Base-by-base conservation (phyloP, 306 rosid genomes). In the Amphicarpaea edgeworthii region DNA sequence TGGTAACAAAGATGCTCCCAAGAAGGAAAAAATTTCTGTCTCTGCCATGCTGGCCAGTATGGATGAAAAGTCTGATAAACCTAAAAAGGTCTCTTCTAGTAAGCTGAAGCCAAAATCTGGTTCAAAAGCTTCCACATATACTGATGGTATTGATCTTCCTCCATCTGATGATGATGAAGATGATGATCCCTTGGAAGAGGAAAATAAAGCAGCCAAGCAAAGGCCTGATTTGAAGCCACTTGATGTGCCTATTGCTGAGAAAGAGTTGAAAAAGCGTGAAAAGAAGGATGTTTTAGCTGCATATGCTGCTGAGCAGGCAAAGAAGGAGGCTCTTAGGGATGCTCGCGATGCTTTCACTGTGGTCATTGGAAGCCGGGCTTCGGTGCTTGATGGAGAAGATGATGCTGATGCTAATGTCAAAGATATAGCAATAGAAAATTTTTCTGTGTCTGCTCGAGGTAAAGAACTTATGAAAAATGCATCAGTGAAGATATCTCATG, bases 291-390 rank as follows among this genome's bases (percentile, higher is more conserved):
- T 85, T 75, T 73, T 87, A 75, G 90, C 87, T 43, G 87, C 89
- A 26, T 47, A 82, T 53, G 85, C 83, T 38, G 82, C 66, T 41
- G 88, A 85, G 73, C 88, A 61, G 66, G 91, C 91, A 46, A 87
- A 83, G 81, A 65, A 64, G 77, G 91, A 87, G 46, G 94, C 87
- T 64, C 87, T 89, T 68, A 87, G 53, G 77, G 90, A 90, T 51
- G 92, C 87, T 57, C 95, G 76, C 30, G 95, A 90, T 86, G 95
- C 95, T 61, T 90, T 90, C 81, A 90, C 92, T 67, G 95, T 90
- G 46, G 90, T 87, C 42, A 87, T 87, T 24, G 89, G 90, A 49
- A 90, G 92, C 58, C 85, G 90, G 9, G 68, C 86, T 24, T 87
- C 89, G 12, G 86, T 87, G 46, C 88, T 87, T 54, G 91, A 89